Evolutionary conservation across 75 land plant genomes (phyloP), one percentile per base, ranked within the genome.

Genomic region (Picea glauca): DNA sequence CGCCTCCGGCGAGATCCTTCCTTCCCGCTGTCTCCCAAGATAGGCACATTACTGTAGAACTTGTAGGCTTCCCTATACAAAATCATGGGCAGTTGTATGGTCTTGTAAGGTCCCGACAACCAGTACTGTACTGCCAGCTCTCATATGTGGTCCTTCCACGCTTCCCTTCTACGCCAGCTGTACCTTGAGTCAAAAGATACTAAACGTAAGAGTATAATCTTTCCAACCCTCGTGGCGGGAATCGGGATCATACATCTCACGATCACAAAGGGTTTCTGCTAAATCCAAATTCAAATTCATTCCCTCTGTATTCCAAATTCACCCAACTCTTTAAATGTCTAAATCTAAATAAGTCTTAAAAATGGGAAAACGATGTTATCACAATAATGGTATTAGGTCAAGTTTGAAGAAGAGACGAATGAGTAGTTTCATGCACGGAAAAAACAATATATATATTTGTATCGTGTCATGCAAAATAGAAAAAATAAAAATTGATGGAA

Each of bases 31-130:
- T 60, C 62, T n/a, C 62, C n/a, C 21, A n/a, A 18, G 18, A 60
- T 18, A 18, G 21, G 18, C 62, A 18, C 62, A 17, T 60, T 1
- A 60, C 21, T 60, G 21, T 60, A n/a, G 62, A 60, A 60, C 1
- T 18, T 60, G n/a, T 15, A 59, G 61, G 4, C 20, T 20, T 59
- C 61, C 61, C 20, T 59, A 46, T 46, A 46, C 50, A 50, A 50
- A 50, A 50, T 50, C 56, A 50, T 50, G 56, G 56, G 56, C 56
- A 50, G 56, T 50, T 50, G 56, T 50, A 50, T 50, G 56, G 62
- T 60, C 62, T 60, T 60, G 62, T 60, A 60, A 60, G 62, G 62
- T 60, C 62, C 62, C 62, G 62, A 60, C 62, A 60, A 60, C 56
- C 56, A 50, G 13, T 50, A 50, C 56, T 20, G 2, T 11, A 60